Evolutionary conservation across 2,329 filamentous ascomycete species (phyloP), one percentile per base, ranked within the genome.

Genomic region (Pseudopyrenochaeta lycopersici): DNA sequence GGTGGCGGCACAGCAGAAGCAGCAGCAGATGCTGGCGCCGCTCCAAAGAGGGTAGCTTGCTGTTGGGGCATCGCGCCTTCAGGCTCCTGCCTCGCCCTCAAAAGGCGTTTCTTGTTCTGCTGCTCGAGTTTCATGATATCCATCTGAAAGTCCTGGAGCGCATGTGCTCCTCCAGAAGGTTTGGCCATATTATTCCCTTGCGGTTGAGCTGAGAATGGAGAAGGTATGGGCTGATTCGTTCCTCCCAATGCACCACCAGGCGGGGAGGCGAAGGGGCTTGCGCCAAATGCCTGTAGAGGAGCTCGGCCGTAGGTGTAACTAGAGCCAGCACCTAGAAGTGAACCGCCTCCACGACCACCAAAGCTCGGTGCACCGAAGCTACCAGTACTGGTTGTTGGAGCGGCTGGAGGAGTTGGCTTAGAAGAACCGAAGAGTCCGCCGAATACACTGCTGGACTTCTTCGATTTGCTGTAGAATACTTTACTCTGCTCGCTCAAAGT

Each of bases 121-220:
- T 93, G 90, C 74, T 93, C 90, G 9, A 93, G 83, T 27, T 92
- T 77, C 90, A 92, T 93, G 70, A 92, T 76, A 69, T 92, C 88
- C 89, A 91, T 92, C 77, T 93, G 90, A 66, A 93, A 92, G 72
- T 93, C 90, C 73, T 92, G 89, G 23, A 93, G 80, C 15, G 42
- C 32, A 7, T 40, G 7, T 14, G 29, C 9, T 11, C 12, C 4
- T 11, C 4, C 5, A 14, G 31, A 21, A 7, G 6, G 4, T n/a
- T 17, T 17, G 1, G 1, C 4, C 7, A 21, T 21, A 20, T 10
- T 35, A 4, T 4, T 2, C 21, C 17, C 17, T 9, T 2, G 35
- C 17, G 35, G 3, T 20, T 38, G 17, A 20, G 7, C 17, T n/a
- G 11, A 20, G 12, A 20, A 18, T 23, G 33, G 4, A 36, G 33